Percentiles rank a stretch among this genome's conserved stretches.
Conservation (phyloP, 1,139 yeast species). For the Pichia cactophila region DNA sequence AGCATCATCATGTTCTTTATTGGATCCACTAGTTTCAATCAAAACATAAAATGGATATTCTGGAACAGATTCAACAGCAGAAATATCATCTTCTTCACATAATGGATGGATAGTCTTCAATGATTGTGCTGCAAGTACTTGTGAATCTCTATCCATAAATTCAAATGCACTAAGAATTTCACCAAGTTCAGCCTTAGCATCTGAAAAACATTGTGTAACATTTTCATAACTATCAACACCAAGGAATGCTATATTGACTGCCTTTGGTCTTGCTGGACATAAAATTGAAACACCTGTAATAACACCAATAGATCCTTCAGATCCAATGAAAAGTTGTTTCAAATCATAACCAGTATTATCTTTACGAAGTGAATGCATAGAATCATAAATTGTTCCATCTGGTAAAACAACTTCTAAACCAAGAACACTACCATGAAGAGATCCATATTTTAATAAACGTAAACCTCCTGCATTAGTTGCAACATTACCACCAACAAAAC, state of each 20-base stretch:
- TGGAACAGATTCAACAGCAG: slow-evolving; percentile 26
- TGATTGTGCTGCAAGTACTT: slow-evolving; percentile 51
- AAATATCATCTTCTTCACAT: slow-evolving; percentile 38
- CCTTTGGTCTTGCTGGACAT: slow-evolving; percentile 87
- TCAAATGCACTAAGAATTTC: slow-evolving; percentile 92
- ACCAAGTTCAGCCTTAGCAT: slow-evolving; percentile 70
- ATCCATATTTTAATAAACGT: slow-evolving; percentile 80
- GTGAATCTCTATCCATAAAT: slow-evolving; percentile 82
- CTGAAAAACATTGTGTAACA: slow-evolving; percentile 74
- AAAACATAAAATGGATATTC: slow-evolving; percentile 80
- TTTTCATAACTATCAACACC: slow-evolving; percentile 76
- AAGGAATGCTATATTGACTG: slow-evolving; percentile 81
- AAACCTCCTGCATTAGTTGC: slow-evolving; percentile 98
- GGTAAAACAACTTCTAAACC: slow-evolving; percentile 91
- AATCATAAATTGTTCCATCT: slow-evolving; percentile 74
- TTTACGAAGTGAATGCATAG: slow-evolving; percentile 77
- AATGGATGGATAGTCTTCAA: slow-evolving; percentile 58
- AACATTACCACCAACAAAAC: slow-evolving; percentile 92
- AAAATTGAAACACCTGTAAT: slow-evolving; percentile 85
- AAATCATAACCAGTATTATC: slow-evolving; percentile 93
- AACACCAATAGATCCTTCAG: slow-evolving; percentile 87
- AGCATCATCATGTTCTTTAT: slow-evolving; percentile 75
- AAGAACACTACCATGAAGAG: slow-evolving; percentile 84
- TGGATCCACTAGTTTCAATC: slow-evolving; percentile 92
- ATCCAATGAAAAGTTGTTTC: slow-evolving; percentile 86